Evolutionary conservation across 108 stramenopile genomes (phyloP).

Genomic region (Phaeodactylum tricornutum): DNA sequence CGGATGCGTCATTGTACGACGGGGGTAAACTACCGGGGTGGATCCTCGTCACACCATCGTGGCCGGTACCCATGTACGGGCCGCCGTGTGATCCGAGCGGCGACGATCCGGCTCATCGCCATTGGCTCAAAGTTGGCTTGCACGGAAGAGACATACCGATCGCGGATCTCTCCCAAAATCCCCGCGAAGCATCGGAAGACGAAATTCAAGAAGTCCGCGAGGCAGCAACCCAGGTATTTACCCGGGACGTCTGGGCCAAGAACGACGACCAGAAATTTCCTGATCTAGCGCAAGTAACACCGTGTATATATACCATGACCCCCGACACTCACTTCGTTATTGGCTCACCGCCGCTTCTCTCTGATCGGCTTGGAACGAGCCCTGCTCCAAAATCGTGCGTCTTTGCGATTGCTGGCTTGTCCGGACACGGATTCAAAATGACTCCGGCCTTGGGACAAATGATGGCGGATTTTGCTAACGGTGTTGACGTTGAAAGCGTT

Average conservation of each 20-base stretch:
- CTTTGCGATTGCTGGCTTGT: constrained; percentile 21
- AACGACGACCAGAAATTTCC: not conserved
- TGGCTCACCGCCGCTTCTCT: constrained; percentile 17
- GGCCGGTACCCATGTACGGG: constrained; percentile 14
- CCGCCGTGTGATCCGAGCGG: constrained; percentile 11
- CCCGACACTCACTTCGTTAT: constrained; percentile 28
- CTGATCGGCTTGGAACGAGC: too few relatives aligned
- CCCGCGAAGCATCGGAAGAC: not conserved
- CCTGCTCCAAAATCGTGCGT: not conserved
- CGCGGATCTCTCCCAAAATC: constrained; percentile 9
- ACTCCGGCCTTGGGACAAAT: constrained; percentile 34
- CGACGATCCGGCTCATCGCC: not conserved
- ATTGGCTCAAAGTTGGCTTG: constrained; percentile 26
- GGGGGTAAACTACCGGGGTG: constrained; percentile 19
- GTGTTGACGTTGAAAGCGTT: too few relatives aligned
- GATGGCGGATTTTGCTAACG: constrained; percentile 29
- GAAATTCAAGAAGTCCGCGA: not conserved
- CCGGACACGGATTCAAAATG: constrained; percentile 45
- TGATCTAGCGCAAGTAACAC: constrained; percentile 8
- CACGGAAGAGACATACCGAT: constrained; percentile 15
- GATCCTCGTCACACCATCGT: constrained; percentile 8
- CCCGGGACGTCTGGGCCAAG: not conserved
- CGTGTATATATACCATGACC: constrained; percentile 40
- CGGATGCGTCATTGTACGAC: constrained; percentile 6
- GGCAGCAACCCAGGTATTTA: too few relatives aligned